Base-by-base conservation (phyloP, 208 protist genomes). In the Vickermania ingenoplastis region DNA sequence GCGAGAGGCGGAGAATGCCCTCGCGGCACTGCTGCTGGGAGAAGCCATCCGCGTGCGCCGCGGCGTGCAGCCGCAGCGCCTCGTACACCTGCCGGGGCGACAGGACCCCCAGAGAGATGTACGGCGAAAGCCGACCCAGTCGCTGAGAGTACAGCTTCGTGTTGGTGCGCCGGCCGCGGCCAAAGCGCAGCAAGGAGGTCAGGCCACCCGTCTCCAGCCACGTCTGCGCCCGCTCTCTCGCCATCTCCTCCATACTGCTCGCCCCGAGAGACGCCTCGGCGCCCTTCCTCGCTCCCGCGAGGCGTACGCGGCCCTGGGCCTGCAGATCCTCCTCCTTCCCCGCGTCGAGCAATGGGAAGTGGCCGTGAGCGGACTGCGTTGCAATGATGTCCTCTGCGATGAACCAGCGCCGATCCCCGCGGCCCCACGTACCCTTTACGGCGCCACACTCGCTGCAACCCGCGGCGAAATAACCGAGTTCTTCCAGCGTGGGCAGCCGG, bases 81-180 rank as follows among this genome's bases (percentile, higher is more conserved):
- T 95, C 89, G 67, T 93, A 93, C 26, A 89, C 76, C 24, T 49
- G 53, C 17, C 89, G 81, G 24, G 86, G 84, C 4, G 86, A 93
- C 4, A 95, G 70, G 3, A 77, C 67, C 3, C 89, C 89, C n/a
- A 71, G 30, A 0, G 86, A 59, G 13, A 95, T 48, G 69, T 91
- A 93, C 31, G 83, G 86, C n/a, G 86, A 93, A 14, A 91, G 59
- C 2, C 83, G 79, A 1, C 78, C 71, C 29, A 92, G 75, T 53
- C 73, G 74, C 53, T 85, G 75, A 13, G 83, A 89, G 76, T 91
- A 93, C 62, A 93, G 71, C 69, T 93, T 85, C 59, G 77, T 86
- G 69, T 89, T 90, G 2, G 81, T 86, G 53, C 83, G 80, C 11
- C 72, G 67, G 49, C 78, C 74, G 3, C 79, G 71, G 5, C 86